Base-by-base conservation (phyloP, 371 early-diverging fungal genomes). In the Mucor indicus region DNA sequence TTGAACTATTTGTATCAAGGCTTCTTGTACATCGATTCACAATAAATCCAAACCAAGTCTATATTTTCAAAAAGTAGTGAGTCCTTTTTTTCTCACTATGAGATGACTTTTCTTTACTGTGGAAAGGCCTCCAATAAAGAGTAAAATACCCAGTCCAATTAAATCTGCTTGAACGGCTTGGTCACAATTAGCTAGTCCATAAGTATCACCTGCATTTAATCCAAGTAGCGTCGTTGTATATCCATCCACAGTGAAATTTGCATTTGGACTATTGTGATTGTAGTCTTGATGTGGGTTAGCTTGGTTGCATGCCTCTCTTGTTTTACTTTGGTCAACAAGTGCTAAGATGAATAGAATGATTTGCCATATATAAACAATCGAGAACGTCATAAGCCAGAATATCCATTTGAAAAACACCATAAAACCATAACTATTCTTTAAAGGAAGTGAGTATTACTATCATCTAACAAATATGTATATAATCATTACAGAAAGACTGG, bases 111-210 rank as follows among this genome's bases (percentile, higher is more conserved):
- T 17, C 12, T 41, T 37, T 64, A 72, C 72, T 62, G 57, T 59
- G 25, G 56, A 59, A 2, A 72, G 40, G 11, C 61, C 52, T 9
- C 74, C 74, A 2, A 67, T 35, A 52, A 73, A 73, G 4, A 73
- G 46, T 7, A 62, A 40, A 22, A 64, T 51, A 12, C 60, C 73
- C 17, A 69, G 32, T 15, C 67, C 69, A 33, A 69, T 69, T 2
- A 73, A 43, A 20, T 69, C 73, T 1, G 69, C 73, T 44, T 73
- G 62, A 2, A 62, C 67, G 11, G 69, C 73, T 47, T 73, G 73
- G 19, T 54, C 53, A 37, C 73, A 73, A 21, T 69, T 62, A 11
- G 67, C 64, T 9, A 73, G 50, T 7, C 73, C 73, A 43, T 67
- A 73, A 0, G 64, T 67, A 22, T 66, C 48, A 27, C 73, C 73